Evolutionary conservation across 2,329 filamentous ascomycete species (phyloP), one percentile per base, ranked within the genome.

Genomic region (Talaromyces sp.): DNA sequence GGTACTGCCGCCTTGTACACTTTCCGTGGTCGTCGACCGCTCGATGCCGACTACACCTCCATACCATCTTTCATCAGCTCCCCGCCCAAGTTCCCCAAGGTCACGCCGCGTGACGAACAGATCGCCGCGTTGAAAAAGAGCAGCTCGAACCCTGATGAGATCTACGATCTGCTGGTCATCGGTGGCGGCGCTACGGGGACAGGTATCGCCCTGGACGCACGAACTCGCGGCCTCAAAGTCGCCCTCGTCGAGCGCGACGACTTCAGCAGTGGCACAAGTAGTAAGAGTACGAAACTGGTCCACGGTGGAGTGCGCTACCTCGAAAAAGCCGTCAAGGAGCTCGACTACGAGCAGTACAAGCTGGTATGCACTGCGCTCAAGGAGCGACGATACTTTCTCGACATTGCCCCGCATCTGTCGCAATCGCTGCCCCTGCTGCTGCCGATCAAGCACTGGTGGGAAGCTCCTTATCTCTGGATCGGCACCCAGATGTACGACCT

Each of bases 261-360:
- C 75, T 93, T 93, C 73, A 88, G 87, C 66, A 83, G 87, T 64
- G 90, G 90, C 31, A 93, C 90, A 48, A 91, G 88, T 78, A 91
- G 88, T 74, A 93, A 93, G 79, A 92, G 88, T 77, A 93, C 90
- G 53, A 93, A 93, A 76, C 81, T 93, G 56, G 90, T 93, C 17
- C 90, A 93, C 75, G 90, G 90, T 65, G 90, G 90, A 70, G 90
- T 93, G 61, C 84, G 90, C 65, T 93, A 93, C 72, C 80, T 93
- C 60, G 90, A 93, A 74, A 93, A 93, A 79, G 90, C 90, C 57
- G 86, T 93, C 55, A 91, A 87, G 86, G 89, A 92, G 73, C 79
- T 93, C 67, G 90, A 93, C 74, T 92, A 91, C 72, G 87, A 87
- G 66, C 90, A 93, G 82, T 89, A 91, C 70, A 81, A 88, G 70